Base-by-base conservation (phyloP, 495 filamentous ascomycete genomes). In the Aspergillus sclerotioniger region DNA sequence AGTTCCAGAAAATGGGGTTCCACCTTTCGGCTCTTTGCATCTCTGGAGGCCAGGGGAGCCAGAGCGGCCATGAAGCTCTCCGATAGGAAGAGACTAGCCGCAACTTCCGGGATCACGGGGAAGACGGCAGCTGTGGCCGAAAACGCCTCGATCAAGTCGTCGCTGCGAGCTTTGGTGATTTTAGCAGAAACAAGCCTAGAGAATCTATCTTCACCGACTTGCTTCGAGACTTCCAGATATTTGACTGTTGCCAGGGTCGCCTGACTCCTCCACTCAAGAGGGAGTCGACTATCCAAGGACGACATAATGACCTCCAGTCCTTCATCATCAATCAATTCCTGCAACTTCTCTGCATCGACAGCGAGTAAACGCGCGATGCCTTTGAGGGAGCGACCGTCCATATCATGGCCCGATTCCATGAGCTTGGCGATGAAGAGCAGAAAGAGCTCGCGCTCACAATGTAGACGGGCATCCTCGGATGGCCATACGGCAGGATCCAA, bases 101-200 rank as follows among this genome's bases (percentile, higher is more conserved):
- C 87, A 29, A 87, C 78, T 41, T 85, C 76, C 13, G 90, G 86
- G 1, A 86, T 84, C 53, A 98, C 79, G 1, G 93, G 92, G 69
- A 98, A 98, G 31, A 97, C 81, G 6, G 86, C 84, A 5, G 91
- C 84, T 3, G 90, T 90, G 17, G 90, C 92, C 48, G 93, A 97
- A 71, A 96, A 97, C 15, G 90, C 92, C 29, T 92, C 67, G 48
- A 87, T 80, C 15, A 88, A 64, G 57, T 86, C 82, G 56, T 87
- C 84, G 39, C 79, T 75, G 10, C 75, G 82, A 29, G 77, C 73
- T 32, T 76, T 81, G 52, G 71, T 66, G 9, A 88, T 60, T 45
- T 80, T 79, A 12, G 70, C 67, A 13, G 76, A 75, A 59, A 96
- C 87, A 67, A 92, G 89, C 3, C 79, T 71, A n/a, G 77, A 76